Evolutionary conservation across 345 rosid genomes (phyloP).

Genomic region (Eucalyptus polybractea): DNA sequence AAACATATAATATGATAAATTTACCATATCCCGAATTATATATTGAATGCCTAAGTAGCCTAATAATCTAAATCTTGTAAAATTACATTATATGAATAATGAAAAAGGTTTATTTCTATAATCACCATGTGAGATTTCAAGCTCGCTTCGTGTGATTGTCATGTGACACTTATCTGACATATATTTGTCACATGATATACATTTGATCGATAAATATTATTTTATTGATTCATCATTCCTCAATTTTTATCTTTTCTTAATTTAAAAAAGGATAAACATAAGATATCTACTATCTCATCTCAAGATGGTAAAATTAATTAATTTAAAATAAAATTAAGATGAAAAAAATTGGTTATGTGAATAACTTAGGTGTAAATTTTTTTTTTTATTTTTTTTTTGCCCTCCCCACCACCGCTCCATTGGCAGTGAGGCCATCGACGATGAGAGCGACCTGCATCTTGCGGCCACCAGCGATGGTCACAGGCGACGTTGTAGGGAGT

Average conservation of each 20-base stretch:
- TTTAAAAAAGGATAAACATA: no score
- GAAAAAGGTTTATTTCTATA: no score
- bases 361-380: background rate
- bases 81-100: no score
- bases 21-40: no score
- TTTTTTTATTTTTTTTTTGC: no score
- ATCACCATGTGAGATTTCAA: no score
- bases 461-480: background rate
- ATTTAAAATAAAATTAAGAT: background rate
- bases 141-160: no score
- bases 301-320: background rate
- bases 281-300: background rate
- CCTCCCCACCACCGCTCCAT: background rate
- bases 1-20: no score
- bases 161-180: rapidly evolving
- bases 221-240: no score
- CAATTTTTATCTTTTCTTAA: background rate
- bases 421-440: background rate
- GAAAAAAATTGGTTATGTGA: background rate
- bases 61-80: background rate
- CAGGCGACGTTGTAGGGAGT: background rate
- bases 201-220: no score
- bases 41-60: no score
- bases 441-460: background rate
- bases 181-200: no score